Percentiles rank a stretch among this genome's conserved stretches.
Evolutionary conservation across 768 basidiomycete genomes (phyloP).

Genomic region (Phaeotremella fagi): DNA sequence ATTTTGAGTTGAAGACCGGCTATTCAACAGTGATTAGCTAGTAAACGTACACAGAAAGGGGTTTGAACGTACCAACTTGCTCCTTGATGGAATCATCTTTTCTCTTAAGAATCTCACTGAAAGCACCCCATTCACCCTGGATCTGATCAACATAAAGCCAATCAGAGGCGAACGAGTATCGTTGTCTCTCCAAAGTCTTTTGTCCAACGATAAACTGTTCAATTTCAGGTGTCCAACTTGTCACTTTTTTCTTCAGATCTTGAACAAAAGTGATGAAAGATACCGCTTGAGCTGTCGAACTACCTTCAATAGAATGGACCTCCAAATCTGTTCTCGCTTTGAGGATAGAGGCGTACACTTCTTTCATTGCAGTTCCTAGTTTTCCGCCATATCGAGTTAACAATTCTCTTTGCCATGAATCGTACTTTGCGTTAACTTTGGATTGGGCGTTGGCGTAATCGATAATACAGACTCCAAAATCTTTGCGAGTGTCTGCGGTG

Average conservation of each 20-base stretch:
- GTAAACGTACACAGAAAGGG: not conserved
- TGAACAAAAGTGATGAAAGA: conserved; percentile 99
- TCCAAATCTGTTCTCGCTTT: conserved; percentile 95
- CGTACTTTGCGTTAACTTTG: conserved; percentile 97
- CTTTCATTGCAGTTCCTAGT: conserved; percentile 92
- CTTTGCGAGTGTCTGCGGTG: conserved; percentile 85
- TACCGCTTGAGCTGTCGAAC: conserved; percentile 93
- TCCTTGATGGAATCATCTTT: conserved; percentile 99
- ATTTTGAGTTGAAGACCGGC: conserved; percentile 98
- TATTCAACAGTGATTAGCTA: conserved; percentile 42
- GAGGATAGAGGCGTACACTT: conserved; percentile 86
- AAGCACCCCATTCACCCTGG: conserved; percentile 95
- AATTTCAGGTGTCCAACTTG: conserved; percentile 94
- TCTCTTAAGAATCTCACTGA: conserved; percentile 93
- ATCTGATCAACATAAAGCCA: conserved; percentile 99
- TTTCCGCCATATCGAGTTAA: conserved; percentile 86
- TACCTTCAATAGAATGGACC: conserved; percentile 89
- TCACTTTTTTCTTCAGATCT: conserved; percentile 94
- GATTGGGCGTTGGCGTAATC: conserved; percentile 98
- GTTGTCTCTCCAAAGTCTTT: conserved; percentile 92
- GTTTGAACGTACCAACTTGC: conserved; percentile 80
- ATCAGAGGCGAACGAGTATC: conserved; percentile 93
- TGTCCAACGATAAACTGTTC: conserved; percentile 90
- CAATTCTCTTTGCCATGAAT: conserved; percentile 95
- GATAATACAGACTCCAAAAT: conserved; percentile 87